Conservation (phyloP, 192 early-diverging fungal species). For the Backusella liffmaniae region DNA sequence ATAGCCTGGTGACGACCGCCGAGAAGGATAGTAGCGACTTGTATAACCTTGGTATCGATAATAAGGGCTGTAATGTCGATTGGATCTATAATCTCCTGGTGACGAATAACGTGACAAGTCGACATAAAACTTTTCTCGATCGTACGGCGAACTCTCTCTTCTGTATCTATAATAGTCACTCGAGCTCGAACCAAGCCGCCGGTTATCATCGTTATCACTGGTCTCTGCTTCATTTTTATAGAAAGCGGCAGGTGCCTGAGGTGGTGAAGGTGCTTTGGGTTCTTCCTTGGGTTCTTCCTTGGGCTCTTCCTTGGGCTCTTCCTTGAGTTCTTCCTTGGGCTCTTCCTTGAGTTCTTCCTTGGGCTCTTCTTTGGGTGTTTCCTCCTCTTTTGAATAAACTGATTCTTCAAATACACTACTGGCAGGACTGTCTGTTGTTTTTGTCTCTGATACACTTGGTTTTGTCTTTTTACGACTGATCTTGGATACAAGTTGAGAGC, state of each 20-base stretch:
- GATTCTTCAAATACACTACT: constrained; percentile 14
- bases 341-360: background rate
- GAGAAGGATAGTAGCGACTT: constrained; percentile 1
- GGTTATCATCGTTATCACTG: too few species aligned
- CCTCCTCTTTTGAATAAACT: background rate
- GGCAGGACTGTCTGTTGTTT: constrained; percentile 10
- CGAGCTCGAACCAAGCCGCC: background rate
- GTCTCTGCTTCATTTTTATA: background rate
- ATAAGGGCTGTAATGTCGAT: background rate
- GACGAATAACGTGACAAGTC: background rate
- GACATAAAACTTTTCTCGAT: constrained; percentile 13
- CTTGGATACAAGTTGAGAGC: constrained; percentile 13
- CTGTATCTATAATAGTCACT: background rate
- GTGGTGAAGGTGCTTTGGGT: background rate
- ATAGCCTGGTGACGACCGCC: background rate
- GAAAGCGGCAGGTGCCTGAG: background rate
- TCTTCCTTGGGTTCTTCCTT: background rate
- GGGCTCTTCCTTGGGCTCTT: background rate
- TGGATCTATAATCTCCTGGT: background rate
- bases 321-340: too few species aligned
- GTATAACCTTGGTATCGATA: constrained; percentile 5
- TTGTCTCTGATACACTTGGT: background rate
- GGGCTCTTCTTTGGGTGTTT: background rate
- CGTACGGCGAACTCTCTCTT: constrained; percentile 8
- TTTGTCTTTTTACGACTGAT: constrained; percentile 16